Evolutionary conservation across 2,329 filamentous ascomycete species (phyloP), one percentile per base, ranked within the genome.

Genomic region (Clonostachys chloroleuca): DNA sequence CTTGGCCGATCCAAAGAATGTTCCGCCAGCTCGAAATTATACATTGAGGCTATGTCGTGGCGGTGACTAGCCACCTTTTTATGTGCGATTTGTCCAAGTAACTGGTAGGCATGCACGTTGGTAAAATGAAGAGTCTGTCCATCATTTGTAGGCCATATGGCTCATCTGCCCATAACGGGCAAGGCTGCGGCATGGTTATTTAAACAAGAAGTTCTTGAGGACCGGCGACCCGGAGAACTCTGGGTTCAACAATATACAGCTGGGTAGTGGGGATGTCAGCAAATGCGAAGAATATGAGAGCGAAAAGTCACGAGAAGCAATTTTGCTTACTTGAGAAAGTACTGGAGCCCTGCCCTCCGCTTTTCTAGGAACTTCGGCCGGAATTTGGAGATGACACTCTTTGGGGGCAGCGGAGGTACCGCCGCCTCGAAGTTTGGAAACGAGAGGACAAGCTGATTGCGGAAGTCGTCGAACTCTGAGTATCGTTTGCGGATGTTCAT

Each of bases 151-250:
- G 9, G 24, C 24, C 24, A 9, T 10, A 30, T 30, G 24, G 24
- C 9, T 30, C 24, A 30, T 30, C 24, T 30, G 24, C 10, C 24
- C 24, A 10, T 30, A 30, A 9, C 24, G 24, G 24, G 24, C 24
- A 30, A 10, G 24, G 9, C 24, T 30, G 24, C 24, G 24, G 10
- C 24, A 30, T 30, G 9, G 9, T 30, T 57, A 81, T 45, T 74
- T 74, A 63, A 95, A 94, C 44, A 96, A 75, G 62, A 96, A 96
- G 49, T 95, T 90, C 62, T 94, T 95, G 40, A 96, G 75, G 3
- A 96, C 83, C 0, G 91, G 89, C n/a, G 89, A 94, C 12, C 88
- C 87, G 34, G 91, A 89, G 61, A 96, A 96, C 65, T 96, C 91
- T 0, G 92, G 92, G 64, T 96, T 96, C 33, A 96, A 71, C 54